A percentile compares a stretch with the other conserved stretches of the same genome.
phyloP scores from a whole-genome alignment of 768 basidiomycete genomes.

The Candolleomyces efflorescens region DNA sequence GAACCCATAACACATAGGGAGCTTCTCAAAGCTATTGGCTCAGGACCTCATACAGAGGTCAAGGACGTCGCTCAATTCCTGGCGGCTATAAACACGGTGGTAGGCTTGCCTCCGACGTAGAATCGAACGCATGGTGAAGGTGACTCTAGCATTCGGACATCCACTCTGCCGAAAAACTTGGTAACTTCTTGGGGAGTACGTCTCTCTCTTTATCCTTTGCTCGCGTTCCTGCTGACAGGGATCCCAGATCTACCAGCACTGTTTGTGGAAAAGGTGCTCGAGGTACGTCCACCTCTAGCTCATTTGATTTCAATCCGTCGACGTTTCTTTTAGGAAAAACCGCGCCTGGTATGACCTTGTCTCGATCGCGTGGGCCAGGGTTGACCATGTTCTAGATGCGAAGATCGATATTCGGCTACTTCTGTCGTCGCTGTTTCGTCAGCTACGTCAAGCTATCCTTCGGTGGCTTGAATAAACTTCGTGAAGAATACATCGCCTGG shows the following conservation, averaged over 20 bases:
- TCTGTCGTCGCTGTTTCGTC: constrained; percentile 72
- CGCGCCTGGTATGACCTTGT: constrained; percentile 17
- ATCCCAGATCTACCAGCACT: constrained; percentile 48
- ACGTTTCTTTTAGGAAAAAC: constrained; percentile 15
- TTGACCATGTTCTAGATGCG: constrained; percentile 42
- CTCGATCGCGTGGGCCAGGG: neutral
- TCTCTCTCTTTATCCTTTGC: neutral
- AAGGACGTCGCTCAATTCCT: constrained; percentile 42
- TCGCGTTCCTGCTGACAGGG: neutral
- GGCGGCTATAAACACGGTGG: constrained; percentile 37
- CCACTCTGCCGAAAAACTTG: constrained; percentile 53
- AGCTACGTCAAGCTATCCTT: constrained; percentile 77
- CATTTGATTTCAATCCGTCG: neutral
- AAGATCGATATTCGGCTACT: constrained; percentile 78
- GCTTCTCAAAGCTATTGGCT: constrained; percentile 39
- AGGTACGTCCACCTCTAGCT: constrained; percentile 1
- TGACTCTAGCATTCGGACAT: constrained; percentile 41
- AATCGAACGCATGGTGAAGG: neutral
- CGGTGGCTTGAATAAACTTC: constrained; percentile 61
- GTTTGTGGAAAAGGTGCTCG: constrained; percentile 46
- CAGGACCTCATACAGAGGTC: constrained; percentile 41
- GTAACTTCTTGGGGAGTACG: constrained; percentile 56
- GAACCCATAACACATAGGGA: constrained; percentile 54
- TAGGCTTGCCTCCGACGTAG: constrained; percentile 18
- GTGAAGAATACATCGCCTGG: constrained; percentile 67